Evolutionary conservation across 1,139 yeast species (phyloP).

Genomic region (Taiozyma sp.): DNA sequence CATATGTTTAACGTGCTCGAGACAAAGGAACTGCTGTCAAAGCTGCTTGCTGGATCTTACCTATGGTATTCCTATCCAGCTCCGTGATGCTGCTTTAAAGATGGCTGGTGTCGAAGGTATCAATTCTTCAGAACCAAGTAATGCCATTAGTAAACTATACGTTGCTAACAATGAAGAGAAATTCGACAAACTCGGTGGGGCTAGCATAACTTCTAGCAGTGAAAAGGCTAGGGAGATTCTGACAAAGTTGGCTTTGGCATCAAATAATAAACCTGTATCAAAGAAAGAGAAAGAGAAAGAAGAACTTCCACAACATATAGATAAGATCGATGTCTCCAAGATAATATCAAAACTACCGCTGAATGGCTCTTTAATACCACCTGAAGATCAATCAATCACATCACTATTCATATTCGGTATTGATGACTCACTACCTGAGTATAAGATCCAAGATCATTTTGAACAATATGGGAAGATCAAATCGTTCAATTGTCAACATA

Average conservation of each 20-base stretch:
- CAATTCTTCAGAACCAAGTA: slow-evolving; percentile 40
- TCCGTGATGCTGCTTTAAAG: slow-evolving; percentile 78
- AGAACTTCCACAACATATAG: slow-evolving; percentile 23
- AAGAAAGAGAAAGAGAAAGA: slow-evolving; percentile 5
- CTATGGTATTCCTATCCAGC: slow-evolving; percentile 71
- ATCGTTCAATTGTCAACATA: slow-evolving; percentile 50
- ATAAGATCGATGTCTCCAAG: slow-evolving; percentile 41
- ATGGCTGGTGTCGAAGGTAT: slow-evolving; percentile 55
- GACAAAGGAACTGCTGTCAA: slow-evolving; percentile 81
- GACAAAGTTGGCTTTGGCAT: slow-evolving; percentile 21
- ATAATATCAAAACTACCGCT: slow-evolving; percentile 55
- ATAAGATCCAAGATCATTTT: slow-evolving; percentile 47
- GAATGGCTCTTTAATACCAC: slow-evolving; percentile 45
- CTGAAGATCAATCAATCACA: slow-evolving; percentile 37
- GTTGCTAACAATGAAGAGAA: slow-evolving; percentile 46
- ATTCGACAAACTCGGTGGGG: slow-evolving; percentile 34
- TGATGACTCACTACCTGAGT: slow-evolving; percentile 62
- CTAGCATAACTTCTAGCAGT: slow-evolving; percentile 28
- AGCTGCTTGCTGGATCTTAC: slow-evolving; percentile 78
- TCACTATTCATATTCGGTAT: slow-evolving; percentile 75
- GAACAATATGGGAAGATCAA: slow-evolving; percentile 41
- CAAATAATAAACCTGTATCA: slow-evolving; percentile 12
- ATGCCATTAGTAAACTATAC: slow-evolving; percentile 47
- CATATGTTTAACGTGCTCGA: slow-evolving; percentile 76
- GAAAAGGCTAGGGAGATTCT: slow-evolving; percentile 31